phyloP scores from a whole-genome alignment of 495 filamentous ascomycete genomes.

The Lepidopterella palustris region DNA sequence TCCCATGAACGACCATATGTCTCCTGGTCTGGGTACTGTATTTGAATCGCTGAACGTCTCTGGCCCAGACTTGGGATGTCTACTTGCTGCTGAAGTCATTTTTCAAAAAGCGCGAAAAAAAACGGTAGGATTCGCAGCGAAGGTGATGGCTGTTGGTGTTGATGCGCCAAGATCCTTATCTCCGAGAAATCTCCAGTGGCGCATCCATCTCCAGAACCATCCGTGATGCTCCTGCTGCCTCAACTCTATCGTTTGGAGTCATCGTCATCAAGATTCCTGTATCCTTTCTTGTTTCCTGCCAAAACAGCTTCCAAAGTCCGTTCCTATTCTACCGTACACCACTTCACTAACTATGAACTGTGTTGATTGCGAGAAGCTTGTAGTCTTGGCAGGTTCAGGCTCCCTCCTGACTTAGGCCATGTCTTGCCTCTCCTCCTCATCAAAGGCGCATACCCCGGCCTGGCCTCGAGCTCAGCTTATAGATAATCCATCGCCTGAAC shows the following conservation, averaged over 20 bases:
- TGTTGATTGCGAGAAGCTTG: background rate
- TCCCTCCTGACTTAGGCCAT: background rate
- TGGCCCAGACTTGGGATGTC: background rate
- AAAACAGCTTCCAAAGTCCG: background rate
- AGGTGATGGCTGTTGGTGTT: background rate
- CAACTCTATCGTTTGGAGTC: background rate
- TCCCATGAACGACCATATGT: slow-evolving; percentile 33
- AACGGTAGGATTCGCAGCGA: too few species aligned
- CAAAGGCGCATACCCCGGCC: too few species aligned
- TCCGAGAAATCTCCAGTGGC: background rate
- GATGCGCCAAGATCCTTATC: background rate
- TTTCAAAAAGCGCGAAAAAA: too few species aligned
- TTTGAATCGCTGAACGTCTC: background rate
- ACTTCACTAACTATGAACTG: background rate
- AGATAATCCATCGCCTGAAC: too few species aligned
- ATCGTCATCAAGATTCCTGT: background rate
- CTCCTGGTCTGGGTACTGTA: background rate
- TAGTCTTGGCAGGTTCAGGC: background rate
- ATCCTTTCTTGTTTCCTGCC: background rate
- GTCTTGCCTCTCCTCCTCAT: background rate
- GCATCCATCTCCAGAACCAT: background rate
- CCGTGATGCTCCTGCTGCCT: background rate
- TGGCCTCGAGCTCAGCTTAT: too few species aligned
- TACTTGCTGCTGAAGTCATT: background rate
- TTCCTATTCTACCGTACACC: background rate